These are phyloP conservation scores for Mallotus japonicus DNA, from an alignment of 441 rosid species.

Conservation along the genomic window DNA sequence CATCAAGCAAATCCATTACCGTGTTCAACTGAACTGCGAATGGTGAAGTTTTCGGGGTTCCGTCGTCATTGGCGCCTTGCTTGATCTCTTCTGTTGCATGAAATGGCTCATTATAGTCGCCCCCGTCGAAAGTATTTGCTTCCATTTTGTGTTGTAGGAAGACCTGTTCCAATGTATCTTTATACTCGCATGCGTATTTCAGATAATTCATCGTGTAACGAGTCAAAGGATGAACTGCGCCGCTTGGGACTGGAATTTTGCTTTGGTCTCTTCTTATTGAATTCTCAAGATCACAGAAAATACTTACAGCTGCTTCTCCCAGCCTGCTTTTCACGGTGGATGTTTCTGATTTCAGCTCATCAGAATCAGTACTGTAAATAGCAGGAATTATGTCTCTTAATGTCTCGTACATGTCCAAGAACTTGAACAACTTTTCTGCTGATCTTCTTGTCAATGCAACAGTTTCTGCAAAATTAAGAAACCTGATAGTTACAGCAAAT, in stretches of 20 bases:
- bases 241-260: constrained; percentile 76
- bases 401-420: constrained; percentile 77
- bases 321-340: constrained; percentile 45
- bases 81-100: constrained; percentile 33
- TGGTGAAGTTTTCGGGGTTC: constrained; percentile 46
- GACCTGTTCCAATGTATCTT: constrained; percentile 72
- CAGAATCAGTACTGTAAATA: constrained; percentile 33
- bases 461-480: constrained; percentile 51
- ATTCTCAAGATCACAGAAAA: constrained; percentile 68
- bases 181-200: constrained; percentile 71
- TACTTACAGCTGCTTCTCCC: constrained; percentile 65
- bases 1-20: constrained; percentile 66
- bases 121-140: no score
- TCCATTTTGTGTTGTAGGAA: constrained; percentile 58
- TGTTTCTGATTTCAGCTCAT: constrained; percentile 50
- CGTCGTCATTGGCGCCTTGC: constrained; percentile 30
- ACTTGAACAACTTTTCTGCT: constrained; percentile 77
- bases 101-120: no score
- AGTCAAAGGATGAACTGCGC: constrained; percentile 85
- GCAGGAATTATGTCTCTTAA: constrained; percentile 50
- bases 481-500: constrained; percentile 37
- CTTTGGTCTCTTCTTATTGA: constrained; percentile 67
- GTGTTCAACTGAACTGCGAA: constrained; percentile 50
- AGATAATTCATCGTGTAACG: constrained; percentile 92
- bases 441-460: constrained; percentile 70